Percentiles rank a stretch among this genome's conserved stretches.
These are phyloP conservation scores for Ilyonectria destructans DNA, from an alignment of 2,329 filamentous ascomycete genomes.

Conservation along the genomic window DNA sequence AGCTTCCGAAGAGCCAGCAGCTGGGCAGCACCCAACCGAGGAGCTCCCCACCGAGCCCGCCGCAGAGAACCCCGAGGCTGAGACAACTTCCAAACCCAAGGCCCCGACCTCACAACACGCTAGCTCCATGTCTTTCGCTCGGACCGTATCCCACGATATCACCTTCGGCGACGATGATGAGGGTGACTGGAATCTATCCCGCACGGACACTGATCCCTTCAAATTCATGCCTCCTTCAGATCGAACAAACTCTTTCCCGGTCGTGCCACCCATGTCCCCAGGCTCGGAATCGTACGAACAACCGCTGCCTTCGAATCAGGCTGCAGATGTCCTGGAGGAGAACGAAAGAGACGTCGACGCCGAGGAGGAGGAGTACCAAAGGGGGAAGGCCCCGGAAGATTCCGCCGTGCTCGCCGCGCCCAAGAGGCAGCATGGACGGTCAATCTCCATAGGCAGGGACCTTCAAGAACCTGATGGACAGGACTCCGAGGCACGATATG, in stretches of 20 bases:
- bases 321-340: conserved; percentile 68
- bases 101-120: conserved; percentile 67
- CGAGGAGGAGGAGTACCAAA: conserved; percentile 57
- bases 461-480: conserved; percentile 59
- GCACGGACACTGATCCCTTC: conserved; percentile 71
- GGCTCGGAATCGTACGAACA: conserved; percentile 50
- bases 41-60: conserved; percentile 29
- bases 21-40: conserved; percentile 29
- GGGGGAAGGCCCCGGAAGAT: conserved; percentile 34
- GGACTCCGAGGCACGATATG: conserved; percentile 73
- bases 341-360: conserved; percentile 65
- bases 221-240: conserved; percentile 72
- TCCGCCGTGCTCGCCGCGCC: conserved; percentile 30
- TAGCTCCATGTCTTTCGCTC: conserved; percentile 75
- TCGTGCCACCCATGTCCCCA: conserved; percentile 62
- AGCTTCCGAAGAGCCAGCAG: conserved; percentile 41
- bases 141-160: conserved; percentile 75
- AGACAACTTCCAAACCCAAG: conserved; percentile 38
- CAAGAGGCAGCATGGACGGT: conserved; percentile 46
- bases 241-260: conserved; percentile 76
- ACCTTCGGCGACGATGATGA: conserved; percentile 74
- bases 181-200: conserved; percentile 69
- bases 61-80: conserved; percentile 33
- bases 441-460: conserved; percentile 62
- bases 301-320: conserved; percentile 66